A percentile compares a stretch with the other conserved stretches of the same genome.
Conservation (phyloP, 306 rosid species). For the Heteromeles arbutifolia region DNA sequence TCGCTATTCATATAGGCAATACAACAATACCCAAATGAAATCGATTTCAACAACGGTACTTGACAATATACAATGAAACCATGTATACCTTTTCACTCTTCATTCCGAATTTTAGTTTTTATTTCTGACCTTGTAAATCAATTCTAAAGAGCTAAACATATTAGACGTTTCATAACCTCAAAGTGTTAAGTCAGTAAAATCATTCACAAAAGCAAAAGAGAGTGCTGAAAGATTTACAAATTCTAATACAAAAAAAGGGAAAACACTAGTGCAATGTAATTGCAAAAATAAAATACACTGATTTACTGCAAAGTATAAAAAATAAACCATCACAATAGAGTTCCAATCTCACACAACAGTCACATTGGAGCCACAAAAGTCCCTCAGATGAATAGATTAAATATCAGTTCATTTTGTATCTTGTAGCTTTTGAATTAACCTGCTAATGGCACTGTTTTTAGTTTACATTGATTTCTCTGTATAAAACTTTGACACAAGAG, state of each 20-base stretch:
- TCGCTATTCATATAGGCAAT: not conserved
- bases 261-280: not conserved
- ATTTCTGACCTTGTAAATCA: not conserved
- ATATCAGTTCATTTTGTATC: not conserved
- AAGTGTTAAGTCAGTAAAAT: not conserved
- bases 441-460: not conserved
- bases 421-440: not conserved
- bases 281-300: not conserved
- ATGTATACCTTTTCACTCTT: not conserved
- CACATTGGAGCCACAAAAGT: not conserved
- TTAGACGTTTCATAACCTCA: not conserved
- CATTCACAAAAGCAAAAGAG: not conserved
- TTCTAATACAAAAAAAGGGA: not conserved
- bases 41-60: not conserved
- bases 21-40: not conserved
- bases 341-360: not conserved
- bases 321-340: not conserved
- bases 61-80: not conserved
- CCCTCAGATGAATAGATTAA: not conserved
- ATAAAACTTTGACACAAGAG: not conserved
- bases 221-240: not conserved
- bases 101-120: not conserved
- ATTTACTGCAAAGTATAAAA: not conserved
- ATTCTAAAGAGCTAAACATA: not conserved
- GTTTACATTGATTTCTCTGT: not conserved